These are phyloP conservation scores for Spergularia marina DNA, from an alignment of 148 eudicot species.

Conservation along the genomic window DNA sequence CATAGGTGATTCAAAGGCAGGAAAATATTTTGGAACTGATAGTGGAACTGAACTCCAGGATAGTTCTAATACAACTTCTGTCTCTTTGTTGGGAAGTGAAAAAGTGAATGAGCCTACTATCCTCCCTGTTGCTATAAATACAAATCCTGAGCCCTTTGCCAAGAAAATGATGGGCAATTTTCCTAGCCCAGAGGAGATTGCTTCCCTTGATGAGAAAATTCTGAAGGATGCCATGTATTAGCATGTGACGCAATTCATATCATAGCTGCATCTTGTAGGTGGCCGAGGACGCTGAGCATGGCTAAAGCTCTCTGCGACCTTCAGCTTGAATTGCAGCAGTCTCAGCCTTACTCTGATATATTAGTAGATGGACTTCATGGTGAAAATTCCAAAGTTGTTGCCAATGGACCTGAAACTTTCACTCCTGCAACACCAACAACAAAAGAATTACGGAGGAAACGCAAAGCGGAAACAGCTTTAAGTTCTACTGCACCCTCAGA, in stretches of 20 bases:
- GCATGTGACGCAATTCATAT: neutral
- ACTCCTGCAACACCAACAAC: constrained; percentile 52
- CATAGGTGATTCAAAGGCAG: constrained; percentile 12
- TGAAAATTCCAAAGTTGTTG: constrained; percentile 21
- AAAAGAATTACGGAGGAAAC: constrained; percentile 48
- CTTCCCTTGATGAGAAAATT: constrained; percentile 56
- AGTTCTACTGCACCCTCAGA: constrained; percentile 17
- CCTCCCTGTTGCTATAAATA: neutral
- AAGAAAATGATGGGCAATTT: constrained; percentile 48
- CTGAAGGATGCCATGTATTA: neutral
- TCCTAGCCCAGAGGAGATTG: constrained; percentile 67
- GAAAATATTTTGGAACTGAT: neutral
- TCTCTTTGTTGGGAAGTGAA: constrained; percentile 1
- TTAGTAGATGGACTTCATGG: constrained; percentile 14
- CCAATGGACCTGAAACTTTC: constrained; percentile 23
- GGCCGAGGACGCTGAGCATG: constrained; percentile 43
- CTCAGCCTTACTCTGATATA: neutral
- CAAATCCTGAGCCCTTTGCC: constrained; percentile 7
- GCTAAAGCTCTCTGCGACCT: constrained; percentile 42
- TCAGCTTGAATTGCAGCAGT: constrained; percentile 32
- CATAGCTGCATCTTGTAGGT: constrained; percentile 22
- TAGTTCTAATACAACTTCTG: neutral
- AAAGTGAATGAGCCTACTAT: neutral
- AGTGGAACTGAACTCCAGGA: constrained; percentile 18
- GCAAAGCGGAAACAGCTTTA: constrained; percentile 15